phyloP scores from a whole-genome alignment of 306 rosid genomes.

The Lablab purpureus region DNA sequence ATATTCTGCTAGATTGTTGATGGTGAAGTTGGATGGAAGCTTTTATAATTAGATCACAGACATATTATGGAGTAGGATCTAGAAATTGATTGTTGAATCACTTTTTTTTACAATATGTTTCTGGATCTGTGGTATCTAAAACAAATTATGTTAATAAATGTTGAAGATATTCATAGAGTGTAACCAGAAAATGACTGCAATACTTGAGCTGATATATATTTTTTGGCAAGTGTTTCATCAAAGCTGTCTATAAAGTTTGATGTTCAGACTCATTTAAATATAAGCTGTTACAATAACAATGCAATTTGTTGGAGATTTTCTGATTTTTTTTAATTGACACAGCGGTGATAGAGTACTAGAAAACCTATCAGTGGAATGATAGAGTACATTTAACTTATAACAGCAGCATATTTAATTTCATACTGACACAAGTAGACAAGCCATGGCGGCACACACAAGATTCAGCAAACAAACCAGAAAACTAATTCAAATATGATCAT shows the following conservation, averaged over 20 bases:
- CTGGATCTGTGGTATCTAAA: conserved; percentile 13
- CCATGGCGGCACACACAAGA: too few species aligned
- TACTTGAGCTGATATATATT: background rate
- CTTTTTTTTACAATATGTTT: background rate
- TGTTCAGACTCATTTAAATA: background rate
- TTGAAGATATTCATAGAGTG: background rate
- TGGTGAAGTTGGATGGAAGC: conserved; percentile 25
- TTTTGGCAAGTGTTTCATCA: background rate
- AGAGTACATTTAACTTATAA: background rate
- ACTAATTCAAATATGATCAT: background rate
- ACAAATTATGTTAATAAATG: background rate
- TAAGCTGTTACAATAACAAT: background rate
- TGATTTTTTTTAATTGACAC: background rate
- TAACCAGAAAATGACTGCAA: background rate
- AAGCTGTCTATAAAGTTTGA: background rate
- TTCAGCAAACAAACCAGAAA: background rate
- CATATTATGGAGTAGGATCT: background rate
- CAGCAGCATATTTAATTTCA: background rate
- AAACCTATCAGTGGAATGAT: background rate
- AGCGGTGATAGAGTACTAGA: background rate
- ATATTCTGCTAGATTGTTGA: conserved; percentile 16
- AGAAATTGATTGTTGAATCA: background rate
- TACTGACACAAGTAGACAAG: conserved; percentile 3
- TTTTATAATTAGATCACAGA: background rate
- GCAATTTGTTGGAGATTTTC: background rate